These are phyloP conservation scores for Flaveria linearis DNA, from an alignment of 129 eudicot genomes.

Conservation along the genomic window DNA sequence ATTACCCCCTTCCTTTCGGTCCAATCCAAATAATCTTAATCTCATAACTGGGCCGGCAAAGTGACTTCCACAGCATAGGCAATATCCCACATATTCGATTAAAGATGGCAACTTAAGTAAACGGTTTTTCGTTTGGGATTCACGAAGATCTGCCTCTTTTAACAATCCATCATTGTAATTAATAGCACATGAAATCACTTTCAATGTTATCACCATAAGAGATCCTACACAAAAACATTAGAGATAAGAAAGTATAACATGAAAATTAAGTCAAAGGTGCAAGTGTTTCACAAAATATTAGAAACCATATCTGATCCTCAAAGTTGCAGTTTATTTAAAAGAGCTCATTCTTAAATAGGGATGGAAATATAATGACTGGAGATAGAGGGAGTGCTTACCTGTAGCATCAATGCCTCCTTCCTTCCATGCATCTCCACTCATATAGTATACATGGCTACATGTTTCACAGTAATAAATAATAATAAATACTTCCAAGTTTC, in stretches of 20 bases:
- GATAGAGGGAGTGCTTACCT: conserved; percentile 49
- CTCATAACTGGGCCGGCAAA: conserved; percentile 99
- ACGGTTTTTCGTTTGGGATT: conserved; percentile 87
- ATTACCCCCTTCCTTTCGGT: conserved; percentile 88
- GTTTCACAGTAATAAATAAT: neutral
- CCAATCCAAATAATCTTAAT: conserved; percentile 90
- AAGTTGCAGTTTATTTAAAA: neutral
- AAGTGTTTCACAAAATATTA: neutral
- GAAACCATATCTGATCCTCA: conserved; percentile 13
- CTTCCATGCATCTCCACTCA: conserved; percentile 99
- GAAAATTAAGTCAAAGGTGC: neutral
- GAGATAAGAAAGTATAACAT: neutral
- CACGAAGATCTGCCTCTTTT: conserved; percentile 87
- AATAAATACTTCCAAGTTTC: conserved; percentile 24
- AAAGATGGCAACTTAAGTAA: conserved; percentile 76
- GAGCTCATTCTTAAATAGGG: neutral
- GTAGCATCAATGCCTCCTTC: conserved; percentile 99
- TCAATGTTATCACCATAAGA: conserved; percentile 89
- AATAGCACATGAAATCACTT: conserved; percentile 91
- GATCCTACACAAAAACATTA: conserved; percentile 56
- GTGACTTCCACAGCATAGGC: conserved; percentile 98
- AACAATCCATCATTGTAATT: conserved; percentile 94
- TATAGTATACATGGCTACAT: conserved; percentile 97
- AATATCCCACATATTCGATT: conserved; percentile 78
- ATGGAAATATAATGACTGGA: neutral